These are phyloP conservation scores for Haplosporangium sp. DNA, from an alignment of 371 early-diverging fungal species.

Conservation along the genomic window DNA sequence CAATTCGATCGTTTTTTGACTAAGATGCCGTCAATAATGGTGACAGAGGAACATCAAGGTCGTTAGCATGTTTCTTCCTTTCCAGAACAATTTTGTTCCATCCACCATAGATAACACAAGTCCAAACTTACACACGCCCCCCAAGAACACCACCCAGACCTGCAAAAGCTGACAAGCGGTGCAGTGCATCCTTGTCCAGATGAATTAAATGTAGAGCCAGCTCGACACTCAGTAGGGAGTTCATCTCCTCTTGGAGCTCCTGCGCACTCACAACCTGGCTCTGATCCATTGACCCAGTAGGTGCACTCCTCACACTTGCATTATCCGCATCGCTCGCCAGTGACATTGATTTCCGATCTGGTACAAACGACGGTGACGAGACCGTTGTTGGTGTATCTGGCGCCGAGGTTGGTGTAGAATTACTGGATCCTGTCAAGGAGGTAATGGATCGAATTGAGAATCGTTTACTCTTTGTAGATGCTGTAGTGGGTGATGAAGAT, in stretches of 20 bases:
- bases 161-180: conserved; percentile 73
- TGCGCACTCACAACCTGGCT: conserved; percentile 22
- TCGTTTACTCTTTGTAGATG: conserved; percentile 29
- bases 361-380: conserved; percentile 29
- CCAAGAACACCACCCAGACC: conserved; percentile 53
- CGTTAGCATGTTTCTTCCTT: not conserved
- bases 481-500: not conserved
- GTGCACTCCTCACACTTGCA: conserved; percentile 28
- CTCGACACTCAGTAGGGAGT: conserved; percentile 79
- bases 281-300: conserved; percentile 17
- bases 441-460: conserved; percentile 48
- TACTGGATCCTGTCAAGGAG: conserved; percentile 20
- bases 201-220: conserved; percentile 83
- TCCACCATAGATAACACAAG: not conserved
- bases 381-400: conserved; percentile 7
- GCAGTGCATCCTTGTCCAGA: conserved; percentile 82
- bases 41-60: not conserved
- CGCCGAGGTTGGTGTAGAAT: conserved; percentile 4
- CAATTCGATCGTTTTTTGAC: conserved; percentile 68
- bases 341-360: conserved; percentile 37
- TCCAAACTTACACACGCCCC: conserved; percentile 35
- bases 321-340: conserved; percentile 42
- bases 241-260: conserved; percentile 64
- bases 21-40: conserved; percentile 11
- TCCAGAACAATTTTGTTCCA: no score